phyloP scores from a whole-genome alignment of 768 basidiomycete species.

The Boletus barrowsii region DNA sequence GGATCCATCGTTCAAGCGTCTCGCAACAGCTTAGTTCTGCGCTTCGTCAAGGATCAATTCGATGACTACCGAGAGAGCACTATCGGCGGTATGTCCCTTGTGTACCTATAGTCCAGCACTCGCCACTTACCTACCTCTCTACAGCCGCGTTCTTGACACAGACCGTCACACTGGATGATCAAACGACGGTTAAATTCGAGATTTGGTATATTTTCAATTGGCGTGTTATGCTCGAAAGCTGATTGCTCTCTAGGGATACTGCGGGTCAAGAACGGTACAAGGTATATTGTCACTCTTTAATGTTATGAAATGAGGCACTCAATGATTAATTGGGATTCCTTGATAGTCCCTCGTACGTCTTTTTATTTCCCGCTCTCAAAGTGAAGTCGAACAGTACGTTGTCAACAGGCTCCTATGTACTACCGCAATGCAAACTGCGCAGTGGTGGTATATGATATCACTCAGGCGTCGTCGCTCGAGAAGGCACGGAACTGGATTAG shows the following conservation, averaged over 20 bases:
- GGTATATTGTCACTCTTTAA: constrained; percentile 37
- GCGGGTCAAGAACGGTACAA: constrained; percentile 96
- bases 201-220: constrained; percentile 67
- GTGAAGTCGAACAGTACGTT: constrained; percentile 3
- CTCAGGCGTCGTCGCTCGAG: constrained; percentile 85
- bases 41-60: constrained; percentile 96
- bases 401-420: constrained; percentile 83
- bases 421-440: constrained; percentile 94
- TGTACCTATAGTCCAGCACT: not conserved
- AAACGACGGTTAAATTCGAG: constrained; percentile 94
- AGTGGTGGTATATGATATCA: constrained; percentile 96
- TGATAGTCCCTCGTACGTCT: constrained; percentile 46
- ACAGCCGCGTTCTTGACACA: constrained; percentile 98
- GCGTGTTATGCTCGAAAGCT: not conserved
- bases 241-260: constrained; percentile 66
- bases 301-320: not conserved
- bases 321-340: not conserved
- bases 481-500: constrained; percentile 96
- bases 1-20: constrained; percentile 24
- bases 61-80: constrained; percentile 95
- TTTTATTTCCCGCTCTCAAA: not conserved
- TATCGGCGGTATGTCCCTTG: constrained; percentile 65
- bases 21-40: constrained; percentile 73
- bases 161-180: constrained; percentile 86
- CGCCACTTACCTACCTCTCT: constrained; percentile 16